Evolutionary conservation across 2,329 filamentous ascomycete species (phyloP), one percentile per base, ranked within the genome.

Genomic region (Colletotrichum abscissum): DNA sequence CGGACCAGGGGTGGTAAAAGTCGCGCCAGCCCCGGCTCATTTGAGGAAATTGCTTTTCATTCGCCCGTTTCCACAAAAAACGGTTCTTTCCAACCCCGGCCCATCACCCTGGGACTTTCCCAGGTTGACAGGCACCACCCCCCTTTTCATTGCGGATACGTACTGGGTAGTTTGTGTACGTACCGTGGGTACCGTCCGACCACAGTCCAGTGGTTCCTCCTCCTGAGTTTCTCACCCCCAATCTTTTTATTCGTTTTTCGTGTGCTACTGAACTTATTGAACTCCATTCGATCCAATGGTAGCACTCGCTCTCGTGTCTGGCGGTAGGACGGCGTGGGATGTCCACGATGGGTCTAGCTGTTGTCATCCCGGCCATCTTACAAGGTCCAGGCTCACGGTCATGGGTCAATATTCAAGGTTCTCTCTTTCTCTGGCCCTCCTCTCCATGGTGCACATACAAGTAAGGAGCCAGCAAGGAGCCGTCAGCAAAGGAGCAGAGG

Each of bases 21-120:
- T 73, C 67, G 70, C 70, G 62, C 71, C 70, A 49, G 70, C 70
- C 67, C 67, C 55, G 42, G 56, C 42, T 75, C 74, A 75, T 75
- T 75, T 75, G 57, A 55, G 68, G 74, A 75, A 75, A 75, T 75
- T 75, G 73, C 60, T 64, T 74, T 72, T 75, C 69, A 75, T 73
- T 75, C 72, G 74, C 67, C 68, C 54, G 59, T 69, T 62, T 42
- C 74, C 74, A 75, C 74, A 67, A 57, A 63, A 24, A 22, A 11
- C 33, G 33, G 33, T 26, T 52, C 26, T 16, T 33, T 49, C 22
- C 46, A 46, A 24, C 69, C 73, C 65, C 56, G 30, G 68, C 59
- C 63, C 58, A 46, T 35, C n/a, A 49, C 30, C n/a, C n/a, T 30
- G 33, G 30, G 26, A 63, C 68, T 58, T 72, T 69, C 69, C 63